Conservation (phyloP, 2,329 filamentous ascomycete genomes). For the Talaromyces sp. region DNA sequence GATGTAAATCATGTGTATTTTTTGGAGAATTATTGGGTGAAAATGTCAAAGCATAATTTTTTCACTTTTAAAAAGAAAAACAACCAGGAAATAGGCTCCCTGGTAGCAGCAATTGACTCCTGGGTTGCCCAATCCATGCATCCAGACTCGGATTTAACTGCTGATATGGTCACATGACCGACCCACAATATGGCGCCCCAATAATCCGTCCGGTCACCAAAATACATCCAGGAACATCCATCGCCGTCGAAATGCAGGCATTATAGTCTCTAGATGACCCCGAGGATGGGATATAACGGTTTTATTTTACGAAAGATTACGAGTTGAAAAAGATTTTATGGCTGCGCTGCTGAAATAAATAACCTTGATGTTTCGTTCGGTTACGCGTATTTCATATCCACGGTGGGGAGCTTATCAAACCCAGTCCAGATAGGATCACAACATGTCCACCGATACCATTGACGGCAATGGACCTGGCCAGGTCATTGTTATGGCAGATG, state of each 20-base stretch:
- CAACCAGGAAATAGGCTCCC: background rate
- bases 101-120: background rate
- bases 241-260: background rate
- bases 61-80: background rate
- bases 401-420: slow-evolving; percentile 3
- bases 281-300: background rate
- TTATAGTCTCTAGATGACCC: background rate
- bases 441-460: slow-evolving; percentile 23
- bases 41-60: background rate
- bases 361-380: slow-evolving; percentile 14
- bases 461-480: slow-evolving; percentile 27
- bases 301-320: background rate
- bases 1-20: no score
- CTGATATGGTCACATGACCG: slow-evolving; percentile 2
- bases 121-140: background rate
- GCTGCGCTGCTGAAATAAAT: slow-evolving; percentile 11
- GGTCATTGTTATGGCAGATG: slow-evolving; percentile 46
- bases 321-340: background rate
- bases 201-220: slow-evolving; percentile 3
- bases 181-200: background rate
- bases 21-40: background rate
- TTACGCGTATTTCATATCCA: slow-evolving; percentile 1
- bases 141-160: background rate
- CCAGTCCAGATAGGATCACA: slow-evolving; percentile 1
- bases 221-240: background rate